These are phyloP conservation scores for Fragaria vesca DNA, from an alignment of 306 rosid species.

Conservation along the genomic window DNA sequence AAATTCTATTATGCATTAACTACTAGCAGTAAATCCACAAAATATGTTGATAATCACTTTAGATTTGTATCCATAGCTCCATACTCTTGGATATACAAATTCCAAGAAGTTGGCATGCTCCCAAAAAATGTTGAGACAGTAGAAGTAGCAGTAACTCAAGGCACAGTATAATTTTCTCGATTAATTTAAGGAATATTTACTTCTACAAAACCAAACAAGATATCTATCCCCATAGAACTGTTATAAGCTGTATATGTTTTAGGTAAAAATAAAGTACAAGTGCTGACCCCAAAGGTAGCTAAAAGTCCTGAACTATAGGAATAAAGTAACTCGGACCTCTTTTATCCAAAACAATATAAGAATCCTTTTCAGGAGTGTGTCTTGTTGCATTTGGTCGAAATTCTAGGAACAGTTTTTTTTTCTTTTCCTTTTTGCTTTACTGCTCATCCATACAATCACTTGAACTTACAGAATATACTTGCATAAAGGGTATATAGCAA, in stretches of 20 bases:
- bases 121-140: not conserved
- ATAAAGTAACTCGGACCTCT: not conserved
- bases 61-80: not conserved
- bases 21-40: not conserved
- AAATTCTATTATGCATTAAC: not conserved
- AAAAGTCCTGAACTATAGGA: not conserved
- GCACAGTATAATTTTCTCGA: not conserved
- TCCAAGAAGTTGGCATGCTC: not conserved
- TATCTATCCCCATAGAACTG: not conserved
- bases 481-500: constrained; percentile 3
- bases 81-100: not conserved
- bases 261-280: not conserved
- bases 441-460: not conserved
- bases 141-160: not conserved
- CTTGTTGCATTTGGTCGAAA: not conserved
- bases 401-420: not conserved
- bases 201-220: not conserved
- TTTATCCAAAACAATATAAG: not conserved
- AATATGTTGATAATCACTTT: not conserved
- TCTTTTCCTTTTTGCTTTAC: not conserved
- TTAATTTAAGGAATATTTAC: not conserved
- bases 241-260: not conserved
- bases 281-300: not conserved
- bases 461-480: not conserved
- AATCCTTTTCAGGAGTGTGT: not conserved